phyloP scores from a whole-genome alignment of 148 eudicot genomes.

The Heliamphora exappendiculata region DNA sequence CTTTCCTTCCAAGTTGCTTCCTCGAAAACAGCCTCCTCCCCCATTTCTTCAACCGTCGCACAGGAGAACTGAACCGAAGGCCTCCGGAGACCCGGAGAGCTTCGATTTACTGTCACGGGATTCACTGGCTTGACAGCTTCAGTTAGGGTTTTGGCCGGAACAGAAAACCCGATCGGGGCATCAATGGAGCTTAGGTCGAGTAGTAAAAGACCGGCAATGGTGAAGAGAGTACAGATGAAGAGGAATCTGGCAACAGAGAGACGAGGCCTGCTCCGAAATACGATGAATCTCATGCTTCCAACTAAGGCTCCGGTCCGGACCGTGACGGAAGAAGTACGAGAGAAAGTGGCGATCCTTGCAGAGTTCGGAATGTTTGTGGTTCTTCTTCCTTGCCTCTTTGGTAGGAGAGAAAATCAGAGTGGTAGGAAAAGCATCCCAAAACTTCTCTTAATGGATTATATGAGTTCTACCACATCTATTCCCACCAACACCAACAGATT shows the following conservation, averaged over 20 bases:
- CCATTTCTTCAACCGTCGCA: conserved; percentile 19
- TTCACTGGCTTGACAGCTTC: neutral
- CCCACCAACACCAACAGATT: no score
- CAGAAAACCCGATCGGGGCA: neutral
- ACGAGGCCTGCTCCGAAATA: neutral
- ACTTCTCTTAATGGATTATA: no score
- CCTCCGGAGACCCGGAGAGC: neutral
- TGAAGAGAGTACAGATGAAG: neutral
- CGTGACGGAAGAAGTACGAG: neutral
- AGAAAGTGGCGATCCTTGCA: neutral
- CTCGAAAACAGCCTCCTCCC: conserved; percentile 6
- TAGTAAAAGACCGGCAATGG: neutral
- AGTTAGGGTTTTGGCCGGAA: neutral
- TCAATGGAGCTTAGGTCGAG: conserved; percentile 5
- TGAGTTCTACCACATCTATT: no score
- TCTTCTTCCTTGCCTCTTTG: neutral
- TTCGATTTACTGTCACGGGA: neutral
- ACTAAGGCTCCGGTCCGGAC: neutral
- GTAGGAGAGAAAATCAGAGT: neutral
- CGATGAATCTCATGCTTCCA: neutral
- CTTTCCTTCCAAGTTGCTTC: conserved; percentile 4
- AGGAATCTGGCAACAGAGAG: neutral
- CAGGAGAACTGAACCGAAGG: conserved; percentile 1
- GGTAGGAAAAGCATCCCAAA: neutral
- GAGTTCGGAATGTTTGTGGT: neutral